Base-by-base conservation (phyloP, 345 rosid species). In the Gossypium mustelinum region DNA sequence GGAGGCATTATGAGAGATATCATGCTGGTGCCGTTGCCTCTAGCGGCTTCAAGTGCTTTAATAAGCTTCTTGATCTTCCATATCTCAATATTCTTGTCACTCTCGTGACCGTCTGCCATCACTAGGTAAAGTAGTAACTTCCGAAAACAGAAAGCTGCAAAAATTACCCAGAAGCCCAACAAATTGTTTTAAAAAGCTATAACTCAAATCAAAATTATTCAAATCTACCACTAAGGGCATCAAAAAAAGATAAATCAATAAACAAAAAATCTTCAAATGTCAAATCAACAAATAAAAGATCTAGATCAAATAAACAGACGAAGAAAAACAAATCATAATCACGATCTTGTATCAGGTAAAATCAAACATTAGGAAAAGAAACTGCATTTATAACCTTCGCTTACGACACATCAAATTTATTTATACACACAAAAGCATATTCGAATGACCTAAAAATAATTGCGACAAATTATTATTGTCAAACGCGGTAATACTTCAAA, bases 21-120 rank as follows among this genome's bases (percentile, higher is more conserved):
- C 93, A 89, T 89, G 89, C 93, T 89, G 39, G 93, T 89, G 8
- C 93, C 93, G 76, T 89, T 89, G 70, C 93, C 93, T 69, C 91
- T 79, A 43, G 93, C 93, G 62, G 93, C 83, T 77, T 89, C 91
- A 66, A 87, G 81, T 22, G 93, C 91, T 77, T 86, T 87, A 57
- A 89, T 89, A 71, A 89, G 79, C 83, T 84, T 89, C 81, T 89
- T 87, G 70, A 87, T 87, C 85, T 89, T 89, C 93, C 93, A 89
- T 77, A 87, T 86, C 83, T 89, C 91, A 44, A 89, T 89, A 72
- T 89, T 89, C 61, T 82, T 87, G 65, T 89, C 93, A 72, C 86
- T 86, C 68, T 89, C 88, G 0, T 84, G 88, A 56, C 76, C 75
- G 17, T 88, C 92, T 3, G 90, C 78, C 92, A 88, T 88, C 45